phyloP scores from a whole-genome alignment of 176 grass and related monocot species.

The Saccharum spontaneum region DNA sequence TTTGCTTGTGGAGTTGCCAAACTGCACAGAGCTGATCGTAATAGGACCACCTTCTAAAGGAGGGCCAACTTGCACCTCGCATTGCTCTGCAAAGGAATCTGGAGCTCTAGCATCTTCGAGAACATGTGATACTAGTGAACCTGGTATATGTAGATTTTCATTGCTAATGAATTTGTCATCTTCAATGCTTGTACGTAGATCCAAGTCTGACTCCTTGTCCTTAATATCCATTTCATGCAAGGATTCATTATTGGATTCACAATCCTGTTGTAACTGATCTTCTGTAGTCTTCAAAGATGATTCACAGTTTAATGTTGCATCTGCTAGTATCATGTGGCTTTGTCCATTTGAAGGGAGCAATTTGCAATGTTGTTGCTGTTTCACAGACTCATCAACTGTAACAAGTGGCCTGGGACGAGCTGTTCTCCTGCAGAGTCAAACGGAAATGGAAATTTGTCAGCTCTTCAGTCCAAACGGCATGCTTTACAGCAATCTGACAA shows the following conservation, averaged over 20 bases:
- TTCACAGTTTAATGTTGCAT: constrained; percentile 28
- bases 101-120: constrained; percentile 37
- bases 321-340: constrained; percentile 25
- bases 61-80: constrained; percentile 9
- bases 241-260: constrained; percentile 31
- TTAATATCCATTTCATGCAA: constrained; percentile 23
- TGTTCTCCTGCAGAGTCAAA: constrained; percentile 45
- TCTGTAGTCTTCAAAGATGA: constrained; percentile 29
- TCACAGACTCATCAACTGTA: constrained; percentile 44
- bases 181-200: constrained; percentile 18
- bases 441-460: constrained; percentile 12
- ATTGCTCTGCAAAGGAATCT: not conserved
- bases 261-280: constrained; percentile 31
- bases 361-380: constrained; percentile 41
- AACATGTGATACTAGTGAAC: constrained; percentile 29
- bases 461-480: constrained; percentile 15
- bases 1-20: constrained; percentile 23
- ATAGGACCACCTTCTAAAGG: constrained; percentile 11
- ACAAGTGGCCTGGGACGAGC: constrained; percentile 54
- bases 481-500: constrained; percentile 4
- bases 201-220: constrained; percentile 28
- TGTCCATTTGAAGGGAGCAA: constrained; percentile 29
- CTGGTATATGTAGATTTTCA: constrained; percentile 23
- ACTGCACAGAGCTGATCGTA: constrained; percentile 27
- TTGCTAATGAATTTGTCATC: constrained; percentile 9